A percentile compares a stretch with the other conserved stretches of the same genome.
Evolutionary conservation across 805 yeast species (phyloP).

Genomic region (Cyberlindnera suaveolens): DNA sequence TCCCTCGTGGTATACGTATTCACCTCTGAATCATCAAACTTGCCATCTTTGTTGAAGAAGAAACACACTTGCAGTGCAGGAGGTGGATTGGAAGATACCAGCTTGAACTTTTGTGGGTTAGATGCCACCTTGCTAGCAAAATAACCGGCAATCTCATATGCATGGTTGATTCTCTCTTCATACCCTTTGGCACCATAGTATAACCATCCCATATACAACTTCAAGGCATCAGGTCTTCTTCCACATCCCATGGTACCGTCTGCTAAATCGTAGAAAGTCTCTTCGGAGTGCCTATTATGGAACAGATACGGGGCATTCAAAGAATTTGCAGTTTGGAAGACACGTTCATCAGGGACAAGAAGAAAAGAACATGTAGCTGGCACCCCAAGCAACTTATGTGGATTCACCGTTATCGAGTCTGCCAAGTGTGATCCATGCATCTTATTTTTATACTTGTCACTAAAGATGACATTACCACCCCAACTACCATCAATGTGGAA

Average conservation of each 20-base stretch:
- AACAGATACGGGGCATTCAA: constrained; percentile 75
- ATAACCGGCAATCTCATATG: constrained; percentile 57
- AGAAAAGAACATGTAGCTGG: constrained; percentile 74
- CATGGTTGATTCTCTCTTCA: constrained; percentile 63
- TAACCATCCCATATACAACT: constrained; percentile 74
- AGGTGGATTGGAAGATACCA: constrained; percentile 54
- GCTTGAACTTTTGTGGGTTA: constrained; percentile 38
- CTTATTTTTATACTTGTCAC: constrained; percentile 37
- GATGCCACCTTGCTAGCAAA: constrained; percentile 40
- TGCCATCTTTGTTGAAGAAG: constrained; percentile 49
- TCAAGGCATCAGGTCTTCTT: constrained; percentile 74
- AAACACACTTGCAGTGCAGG: constrained; percentile 84
- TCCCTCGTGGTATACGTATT: constrained; percentile 54
- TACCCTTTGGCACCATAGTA: constrained; percentile 72
- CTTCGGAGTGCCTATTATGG: constrained; percentile 47
- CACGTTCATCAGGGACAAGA: constrained; percentile 59
- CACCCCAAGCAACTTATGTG: constrained; percentile 86
- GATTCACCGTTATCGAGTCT: constrained; percentile 73
- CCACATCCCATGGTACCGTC: constrained; percentile 94
- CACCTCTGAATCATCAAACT: constrained; percentile 23
- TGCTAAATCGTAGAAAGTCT: constrained; percentile 64
- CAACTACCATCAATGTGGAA: constrained; percentile 85
- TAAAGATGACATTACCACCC: constrained; percentile 83
- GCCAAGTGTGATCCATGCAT: constrained; percentile 61
- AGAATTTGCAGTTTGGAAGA: constrained; percentile 69